A percentile compares a stretch with the other conserved stretches of the same genome.
Conservation (phyloP, 805 yeast genomes). For the Candida multigemmis region DNA sequence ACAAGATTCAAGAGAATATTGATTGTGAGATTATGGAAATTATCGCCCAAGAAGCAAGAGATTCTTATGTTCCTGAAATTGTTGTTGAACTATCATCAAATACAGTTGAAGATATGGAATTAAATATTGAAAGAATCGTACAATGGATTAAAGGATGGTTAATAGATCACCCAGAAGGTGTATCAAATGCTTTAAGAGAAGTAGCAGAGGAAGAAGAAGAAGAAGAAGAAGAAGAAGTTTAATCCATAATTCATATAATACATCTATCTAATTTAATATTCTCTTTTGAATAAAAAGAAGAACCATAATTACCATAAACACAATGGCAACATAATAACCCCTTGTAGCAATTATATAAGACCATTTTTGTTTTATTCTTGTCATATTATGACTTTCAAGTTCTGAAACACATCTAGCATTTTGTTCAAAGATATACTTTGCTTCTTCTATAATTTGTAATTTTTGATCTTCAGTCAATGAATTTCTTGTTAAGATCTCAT, state of each 20-base stretch:
- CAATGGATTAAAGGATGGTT: slow-evolving; percentile 77
- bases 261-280: slow-evolving; percentile 7
- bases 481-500: slow-evolving; percentile 68
- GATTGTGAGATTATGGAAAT: slow-evolving; percentile 98
- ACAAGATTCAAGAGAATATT: slow-evolving; percentile 80
- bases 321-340: slow-evolving; percentile 38
- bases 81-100: slow-evolving; percentile 77
- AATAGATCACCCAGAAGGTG: slow-evolving; percentile 35
- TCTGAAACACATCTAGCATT: slow-evolving; percentile 55
- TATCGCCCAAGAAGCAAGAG: slow-evolving; percentile 77
- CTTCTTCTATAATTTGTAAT: slow-evolving; percentile 57
- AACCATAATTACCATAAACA: slow-evolving; percentile 19
- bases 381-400: slow-evolving; percentile 56
- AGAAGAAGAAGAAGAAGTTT: slow-evolving; percentile 6
- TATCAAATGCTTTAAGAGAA: slow-evolving; percentile 17
- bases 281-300: slow-evolving; percentile 26
- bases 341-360: slow-evolving; percentile 44
- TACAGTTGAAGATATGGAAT: slow-evolving; percentile 65
- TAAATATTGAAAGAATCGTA: slow-evolving; percentile 67
- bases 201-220: slow-evolving; percentile 7
- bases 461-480: slow-evolving; percentile 65
- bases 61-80: slow-evolving; percentile 67
- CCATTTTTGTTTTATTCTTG: slow-evolving; percentile 45
- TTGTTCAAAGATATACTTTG: slow-evolving; percentile 56
- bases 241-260: slow-evolving; percentile 1